Base-by-base conservation (phyloP, 176 grass and related monocot species). In the Tillandsia leiboldiana region DNA sequence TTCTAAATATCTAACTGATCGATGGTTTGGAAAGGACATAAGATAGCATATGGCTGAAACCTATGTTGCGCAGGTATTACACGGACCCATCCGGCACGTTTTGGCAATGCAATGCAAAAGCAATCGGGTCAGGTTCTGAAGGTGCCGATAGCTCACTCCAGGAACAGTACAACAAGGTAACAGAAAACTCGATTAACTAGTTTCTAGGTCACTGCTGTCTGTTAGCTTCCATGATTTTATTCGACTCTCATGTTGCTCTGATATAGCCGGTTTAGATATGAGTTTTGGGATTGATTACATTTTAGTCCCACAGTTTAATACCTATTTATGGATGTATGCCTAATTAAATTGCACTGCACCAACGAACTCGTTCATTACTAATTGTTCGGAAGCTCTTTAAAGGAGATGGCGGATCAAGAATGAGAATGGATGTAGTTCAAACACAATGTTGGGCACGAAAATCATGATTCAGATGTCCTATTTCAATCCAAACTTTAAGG, bases 61-160 rank as follows among this genome's bases (percentile, higher is more conserved):
- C 11, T 75, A 9, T 78, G 9, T 65, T 22, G 53, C 79, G 17
- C 74, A 99, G 90, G 87, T 94, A 94, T 75, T 86, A 99, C 65
- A 99, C 87, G 0, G 95, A 99, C 70, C 95, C 95, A 51, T 99
- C 95, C 75, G 84, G 90, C 22, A 99, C 90, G 18, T 94, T 99
- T 64, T 99, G 95, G 95, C 82, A 86, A 53, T 99, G 90, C 84
- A 90, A 88, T 13, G 95, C 95, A 48, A 99, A 99, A 79, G 90
- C 95, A 62, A 99, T 94, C 70, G 90, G 90, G 57, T 99, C 87
- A 42, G 95, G 95, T 33, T 99, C 95, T 82, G 90, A 99, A 93
- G 89, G 89, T 72, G 95, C 95, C 86, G 89, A 99, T 77, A 90
- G 84, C 63, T 94, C 95, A 50, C 86, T 99, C 50, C 95, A 99